phyloP scores from a whole-genome alignment of 1,139 yeast species.

The Suhomyces bokatorum region DNA sequence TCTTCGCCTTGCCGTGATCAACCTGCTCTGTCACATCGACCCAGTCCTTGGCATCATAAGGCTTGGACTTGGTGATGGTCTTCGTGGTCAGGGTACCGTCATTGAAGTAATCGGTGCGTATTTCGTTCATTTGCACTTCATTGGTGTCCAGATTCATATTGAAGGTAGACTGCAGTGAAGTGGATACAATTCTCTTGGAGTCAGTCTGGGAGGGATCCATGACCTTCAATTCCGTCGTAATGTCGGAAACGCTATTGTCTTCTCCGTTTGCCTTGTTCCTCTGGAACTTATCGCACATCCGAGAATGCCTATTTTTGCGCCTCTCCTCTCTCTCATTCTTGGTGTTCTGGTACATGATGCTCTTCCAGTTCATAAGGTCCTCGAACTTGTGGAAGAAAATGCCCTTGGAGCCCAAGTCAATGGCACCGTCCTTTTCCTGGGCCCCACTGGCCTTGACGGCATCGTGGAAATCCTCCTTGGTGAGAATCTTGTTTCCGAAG shows the following conservation, averaged over 20 bases:
- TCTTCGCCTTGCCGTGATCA: slow-evolving; percentile 7
- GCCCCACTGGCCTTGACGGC: slow-evolving; percentile 20
- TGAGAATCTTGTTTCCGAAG: slow-evolving; percentile 36
- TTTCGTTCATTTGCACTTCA: slow-evolving; percentile 53
- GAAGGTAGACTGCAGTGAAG: slow-evolving; percentile 47
- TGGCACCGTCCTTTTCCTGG: slow-evolving; percentile 19
- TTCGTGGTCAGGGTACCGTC: slow-evolving; percentile 62
- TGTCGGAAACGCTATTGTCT: background rate
- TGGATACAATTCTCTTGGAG: slow-evolving; percentile 42
- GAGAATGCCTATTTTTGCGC: background rate
- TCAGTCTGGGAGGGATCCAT: background rate
- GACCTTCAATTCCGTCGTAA: background rate
- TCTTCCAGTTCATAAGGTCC: slow-evolving; percentile 67
- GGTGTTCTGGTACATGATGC: slow-evolving; percentile 49
- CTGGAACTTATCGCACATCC: background rate
- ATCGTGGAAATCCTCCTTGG: slow-evolving; percentile 50
- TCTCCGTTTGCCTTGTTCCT: no score
- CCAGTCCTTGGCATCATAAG: slow-evolving; percentile 38
- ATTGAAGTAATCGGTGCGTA: slow-evolving; percentile 52
- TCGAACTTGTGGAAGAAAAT: slow-evolving; percentile 59
- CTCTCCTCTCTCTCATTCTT: slow-evolving; percentile 28
- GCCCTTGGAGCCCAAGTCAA: slow-evolving; percentile 44
- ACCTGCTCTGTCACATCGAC: slow-evolving; percentile 26
- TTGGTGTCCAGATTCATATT: slow-evolving; percentile 48
- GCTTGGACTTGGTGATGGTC: slow-evolving; percentile 40